Conservation (phyloP, 2,329 filamentous ascomycete species). For the Chaetomium olivaceum region DNA sequence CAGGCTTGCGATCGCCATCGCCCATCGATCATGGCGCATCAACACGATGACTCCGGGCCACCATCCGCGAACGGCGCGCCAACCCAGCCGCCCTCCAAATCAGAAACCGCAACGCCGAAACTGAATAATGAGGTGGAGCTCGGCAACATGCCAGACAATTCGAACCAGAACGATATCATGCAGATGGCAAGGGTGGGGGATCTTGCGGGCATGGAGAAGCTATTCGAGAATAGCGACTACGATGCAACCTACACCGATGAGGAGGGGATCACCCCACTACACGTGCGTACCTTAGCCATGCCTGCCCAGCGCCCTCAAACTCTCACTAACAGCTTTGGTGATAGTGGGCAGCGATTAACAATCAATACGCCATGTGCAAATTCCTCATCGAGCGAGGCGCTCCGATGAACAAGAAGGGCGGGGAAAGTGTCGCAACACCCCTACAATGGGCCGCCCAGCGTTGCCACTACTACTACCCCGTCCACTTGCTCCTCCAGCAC, state of each 20-base stretch:
- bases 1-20: not conserved
- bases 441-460: constrained; percentile 96
- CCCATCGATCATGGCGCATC: constrained; percentile 45
- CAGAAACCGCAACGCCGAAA: constrained; percentile 41
- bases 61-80: constrained; percentile 46
- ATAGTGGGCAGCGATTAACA: constrained; percentile 98
- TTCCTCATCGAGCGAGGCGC: constrained; percentile 84
- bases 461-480: constrained; percentile 96
- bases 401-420: constrained; percentile 92
- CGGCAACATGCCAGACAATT: constrained; percentile 49
- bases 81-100: constrained; percentile 57
- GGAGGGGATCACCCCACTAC: constrained; percentile 92
- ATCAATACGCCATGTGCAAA: constrained; percentile 95
- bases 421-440: constrained; percentile 90
- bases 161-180: constrained; percentile 81
- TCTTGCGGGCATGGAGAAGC: constrained; percentile 79
- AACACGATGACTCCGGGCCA: constrained; percentile 41
- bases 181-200: constrained; percentile 89
- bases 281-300: constrained; percentile 59
- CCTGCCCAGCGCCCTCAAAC: not conserved
- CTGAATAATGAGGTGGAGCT: constrained; percentile 60
- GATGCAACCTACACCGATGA: constrained; percentile 83
- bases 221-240: constrained; percentile 80
- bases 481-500: constrained; percentile 85
- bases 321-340: not conserved